Conservation (phyloP, 768 basidiomycete genomes). For the Scleroderma citrinum region DNA sequence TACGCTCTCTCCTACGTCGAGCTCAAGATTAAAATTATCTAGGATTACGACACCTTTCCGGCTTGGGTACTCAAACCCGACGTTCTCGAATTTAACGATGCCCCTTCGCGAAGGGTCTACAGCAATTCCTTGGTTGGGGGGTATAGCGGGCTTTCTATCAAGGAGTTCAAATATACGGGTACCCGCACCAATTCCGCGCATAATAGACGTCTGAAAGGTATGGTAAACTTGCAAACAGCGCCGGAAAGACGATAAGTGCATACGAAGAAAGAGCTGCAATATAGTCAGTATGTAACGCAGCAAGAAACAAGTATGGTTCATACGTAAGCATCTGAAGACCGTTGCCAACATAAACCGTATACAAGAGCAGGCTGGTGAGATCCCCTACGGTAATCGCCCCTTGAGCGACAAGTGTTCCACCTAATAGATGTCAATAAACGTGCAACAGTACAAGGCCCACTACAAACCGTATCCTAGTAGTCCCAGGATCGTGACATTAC, state of each 20-base stretch:
- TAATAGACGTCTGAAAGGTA: conserved; percentile 71
- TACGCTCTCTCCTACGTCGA: conserved; percentile 81
- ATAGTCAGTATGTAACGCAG: conserved; percentile 1
- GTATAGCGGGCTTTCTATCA: conserved; percentile 72
- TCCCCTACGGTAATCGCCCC: conserved; percentile 91
- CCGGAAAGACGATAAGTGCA: conserved; percentile 11
- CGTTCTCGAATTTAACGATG: conserved; percentile 71
- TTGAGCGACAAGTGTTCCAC: conserved; percentile 83
- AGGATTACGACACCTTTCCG: conserved; percentile 76
- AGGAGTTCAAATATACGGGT: conserved; percentile 91
- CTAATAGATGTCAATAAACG: conserved; percentile 32
- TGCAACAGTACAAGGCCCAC: background rate
- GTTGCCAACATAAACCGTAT: conserved; percentile 84
- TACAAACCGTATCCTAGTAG: conserved; percentile 82
- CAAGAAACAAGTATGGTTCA: conserved; percentile 17
- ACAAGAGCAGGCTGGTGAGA: conserved; percentile 81
- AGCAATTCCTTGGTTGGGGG: conserved; percentile 52
- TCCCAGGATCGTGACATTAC: conserved; percentile 85
- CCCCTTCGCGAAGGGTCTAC: conserved; percentile 58
- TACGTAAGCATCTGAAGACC: conserved; percentile 78
- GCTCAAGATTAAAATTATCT: conserved; percentile 74
- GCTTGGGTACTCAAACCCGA: conserved; percentile 87
- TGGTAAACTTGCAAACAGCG: background rate
- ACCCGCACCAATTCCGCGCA: conserved; percentile 95
- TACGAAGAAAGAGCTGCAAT: conserved; percentile 34